Evolutionary conservation across 352 stramenopile species (phyloP), one percentile per base, ranked within the genome.

Genomic region (Phytophthora pseudosyringae): DNA sequence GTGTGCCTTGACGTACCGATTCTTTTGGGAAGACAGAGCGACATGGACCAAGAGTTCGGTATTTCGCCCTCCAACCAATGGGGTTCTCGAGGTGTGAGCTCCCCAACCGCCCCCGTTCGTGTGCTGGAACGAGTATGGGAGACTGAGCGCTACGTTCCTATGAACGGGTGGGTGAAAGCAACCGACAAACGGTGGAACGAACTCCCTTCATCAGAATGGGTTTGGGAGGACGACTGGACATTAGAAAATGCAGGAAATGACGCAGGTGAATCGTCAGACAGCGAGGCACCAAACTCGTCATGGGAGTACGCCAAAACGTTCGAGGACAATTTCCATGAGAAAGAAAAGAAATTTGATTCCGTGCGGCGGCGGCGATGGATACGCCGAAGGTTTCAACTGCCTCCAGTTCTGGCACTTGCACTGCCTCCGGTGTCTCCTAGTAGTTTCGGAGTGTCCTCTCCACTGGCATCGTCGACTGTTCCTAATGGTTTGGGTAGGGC

Each of bases 291-390:
- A n/a, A 75, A 71, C n/a, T 73, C 61, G 0, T 25, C 53, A 16
- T 94, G 83, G 80, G 73, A 86, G 56, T 94, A 92, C 58, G 83
- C 83, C 9, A 90, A 87, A 48, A 84, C 69, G 0, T 86, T 86
- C 15, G 83, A 92, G 25, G 82, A 90, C 52, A 73, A 71, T 15
- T 94, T 89, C 39, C 86, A 91, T 54, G 76, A 80, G 36, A 92
- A 90, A 39, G 79, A 91, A 50, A 87, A 83, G 52, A 89, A 89
- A 35, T 80, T 91, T 32, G 86, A 94, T 67, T 82, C 77, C 25
- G 79, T 94, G 3, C 80, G 86, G 10, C 72, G 86, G 25, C 76
- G 86, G 33, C 78, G 83, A 18, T 94, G 86, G 86, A 75, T 83
- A 5, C 81, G 86, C 28, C 64, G 76, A 6, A 80, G 86, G 21